Conservation (phyloP, 208 protist species). For the Crithidia brevicula region DNA sequence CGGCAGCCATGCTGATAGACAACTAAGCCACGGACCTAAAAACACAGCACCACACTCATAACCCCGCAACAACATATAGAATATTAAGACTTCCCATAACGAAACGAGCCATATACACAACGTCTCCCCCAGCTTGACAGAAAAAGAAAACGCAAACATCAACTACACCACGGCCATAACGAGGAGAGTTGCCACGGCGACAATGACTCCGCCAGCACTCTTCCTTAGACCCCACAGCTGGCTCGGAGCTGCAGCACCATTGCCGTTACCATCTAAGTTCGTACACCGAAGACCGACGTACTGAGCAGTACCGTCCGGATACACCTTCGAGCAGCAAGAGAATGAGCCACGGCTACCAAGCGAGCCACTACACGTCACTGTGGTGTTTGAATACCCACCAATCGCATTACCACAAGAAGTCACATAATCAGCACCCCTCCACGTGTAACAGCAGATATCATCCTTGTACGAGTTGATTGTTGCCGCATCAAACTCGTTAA, state of each 20-base stretch:
- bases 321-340: slow-evolving; percentile 27
- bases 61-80: no score
- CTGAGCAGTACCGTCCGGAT: not conserved
- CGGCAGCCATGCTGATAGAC: no score
- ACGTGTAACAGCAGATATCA: slow-evolving; percentile 21
- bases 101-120: no score
- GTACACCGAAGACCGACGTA: slow-evolving; percentile 20
- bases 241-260: not conserved
- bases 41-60: no score
- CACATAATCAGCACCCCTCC: slow-evolving; percentile 7
- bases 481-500: not conserved
- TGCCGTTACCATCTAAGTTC: not conserved
- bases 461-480: slow-evolving; percentile 1
- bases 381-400: slow-evolving; percentile 6
- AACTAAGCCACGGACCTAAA: no score
- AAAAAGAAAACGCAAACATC: not conserved
- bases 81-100: no score
- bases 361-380: slow-evolving; percentile 30
- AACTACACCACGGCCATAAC: not conserved
- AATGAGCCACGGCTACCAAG: slow-evolving; percentile 24
- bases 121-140: no score
- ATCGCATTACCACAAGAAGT: slow-evolving; percentile 17
- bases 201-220: slow-evolving; percentile 2
- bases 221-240: not conserved
- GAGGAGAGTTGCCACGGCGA: not conserved